Conservation (phyloP, 1,284 basidiomycete species). For the Tilletia horrida region DNA sequence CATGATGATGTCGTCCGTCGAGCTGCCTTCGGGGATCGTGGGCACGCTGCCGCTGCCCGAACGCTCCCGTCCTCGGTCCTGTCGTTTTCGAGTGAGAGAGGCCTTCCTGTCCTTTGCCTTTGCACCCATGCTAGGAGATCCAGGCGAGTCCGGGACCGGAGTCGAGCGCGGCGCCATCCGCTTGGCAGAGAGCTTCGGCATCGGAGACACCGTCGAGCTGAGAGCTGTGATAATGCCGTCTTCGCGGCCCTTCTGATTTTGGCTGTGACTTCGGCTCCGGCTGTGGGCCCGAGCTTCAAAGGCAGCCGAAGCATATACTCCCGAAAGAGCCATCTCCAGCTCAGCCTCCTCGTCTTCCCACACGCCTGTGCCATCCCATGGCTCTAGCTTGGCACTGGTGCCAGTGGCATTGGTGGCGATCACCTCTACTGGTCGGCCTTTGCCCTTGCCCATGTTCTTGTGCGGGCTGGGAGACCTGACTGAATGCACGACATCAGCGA, state of each 20-base stretch:
- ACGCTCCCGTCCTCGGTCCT: too few species aligned
- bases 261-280: not conserved
- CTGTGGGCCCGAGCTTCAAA: constrained; percentile 2
- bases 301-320: constrained; percentile 8
- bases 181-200: constrained; percentile 12
- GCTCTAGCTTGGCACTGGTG: too few species aligned
- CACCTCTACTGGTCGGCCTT: too few species aligned
- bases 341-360: constrained; percentile 1
- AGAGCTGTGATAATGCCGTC: too few species aligned
- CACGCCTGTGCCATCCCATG: not conserved
- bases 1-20: not conserved
- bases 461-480: constrained; percentile 1
- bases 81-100: too few species aligned
- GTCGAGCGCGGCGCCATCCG: constrained; percentile 4
- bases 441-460: not conserved
- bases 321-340: constrained; percentile 11
- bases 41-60: too few species aligned
- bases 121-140: too few species aligned
- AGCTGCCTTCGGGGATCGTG: not conserved
- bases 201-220: not conserved
- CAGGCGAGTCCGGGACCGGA: too few species aligned
- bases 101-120: too few species aligned
- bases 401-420: too few species aligned
- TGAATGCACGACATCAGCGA: not conserved
- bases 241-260: not conserved